phyloP scores from a whole-genome alignment of 140 eudicot genomes.

The Ambrosia hybrid region DNA sequence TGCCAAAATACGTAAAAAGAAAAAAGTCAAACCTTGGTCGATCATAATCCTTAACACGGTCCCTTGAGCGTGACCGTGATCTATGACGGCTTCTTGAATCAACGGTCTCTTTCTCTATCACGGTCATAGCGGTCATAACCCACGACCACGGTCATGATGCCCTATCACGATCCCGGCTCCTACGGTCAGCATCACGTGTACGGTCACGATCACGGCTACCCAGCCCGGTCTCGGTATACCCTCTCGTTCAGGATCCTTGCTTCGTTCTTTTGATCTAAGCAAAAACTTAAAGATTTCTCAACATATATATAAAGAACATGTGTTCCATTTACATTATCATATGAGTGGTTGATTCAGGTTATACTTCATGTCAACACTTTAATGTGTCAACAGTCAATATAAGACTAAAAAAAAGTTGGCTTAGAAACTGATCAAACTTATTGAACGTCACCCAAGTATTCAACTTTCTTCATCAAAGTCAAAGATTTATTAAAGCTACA shows the following conservation, averaged over 20 bases:
- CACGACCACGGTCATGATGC: constrained; percentile 54
- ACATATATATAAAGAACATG: background rate
- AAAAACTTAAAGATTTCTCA: background rate
- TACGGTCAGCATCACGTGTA: constrained; percentile 63
- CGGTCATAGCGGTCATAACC: constrained; percentile 65
- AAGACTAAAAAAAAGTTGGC: background rate
- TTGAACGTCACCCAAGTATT: background rate
- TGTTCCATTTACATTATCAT: background rate
- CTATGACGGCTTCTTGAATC: constrained; percentile 86
- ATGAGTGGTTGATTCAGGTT: background rate
- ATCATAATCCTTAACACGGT: constrained; percentile 74
- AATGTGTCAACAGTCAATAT: background rate
- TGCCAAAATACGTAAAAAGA: background rate
- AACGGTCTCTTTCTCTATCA: constrained; percentile 63
- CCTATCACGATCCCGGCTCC: constrained; percentile 90
- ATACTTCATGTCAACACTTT: background rate
- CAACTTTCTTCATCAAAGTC: background rate
- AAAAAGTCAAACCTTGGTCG: constrained; percentile 58
- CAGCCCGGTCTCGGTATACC: constrained; percentile 66
- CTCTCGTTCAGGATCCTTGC: constrained; percentile 65
- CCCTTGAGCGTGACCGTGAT: constrained; percentile 83
- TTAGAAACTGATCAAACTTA: too few relatives aligned
- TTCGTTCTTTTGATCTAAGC: constrained; percentile 47
- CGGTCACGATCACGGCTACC: constrained; percentile 55
- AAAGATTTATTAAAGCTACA: background rate